Evolutionary conservation across 2,329 filamentous ascomycete genomes (phyloP), one percentile per base, ranked within the genome.

Genomic region (Colletotrichum tanaceti): DNA sequence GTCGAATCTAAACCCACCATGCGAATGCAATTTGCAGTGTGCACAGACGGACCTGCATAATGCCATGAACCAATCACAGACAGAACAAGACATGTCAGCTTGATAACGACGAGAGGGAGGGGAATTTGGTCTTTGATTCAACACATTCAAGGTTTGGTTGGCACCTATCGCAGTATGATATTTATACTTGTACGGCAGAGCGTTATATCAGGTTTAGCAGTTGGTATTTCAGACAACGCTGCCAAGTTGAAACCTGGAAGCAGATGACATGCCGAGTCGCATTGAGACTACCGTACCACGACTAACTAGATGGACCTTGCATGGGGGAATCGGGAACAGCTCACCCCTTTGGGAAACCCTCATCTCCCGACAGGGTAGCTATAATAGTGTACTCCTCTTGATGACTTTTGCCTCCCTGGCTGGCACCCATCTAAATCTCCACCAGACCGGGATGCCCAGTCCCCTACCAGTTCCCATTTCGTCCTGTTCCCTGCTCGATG

Each of bases 11-110:
- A 69, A 52, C 60, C 68, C 60, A 62, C 57, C 43, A 49, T 22
- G 47, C 58, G 41, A 64, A 60, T 68, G 59, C 57, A 62, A 28
- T 59, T 50, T 49, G 59, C 54, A 59, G 49, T 52, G 65, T 71
- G 71, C 60, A 72, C 70, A 70, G 71, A 72, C 71, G 49, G 55
- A 64, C 66, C 57, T 72, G 71, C 71, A 72, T 69, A 53, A 70
- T 44, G 59, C 62, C 55, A 72, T 60, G 65, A 63, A 67, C 66
- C 52, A 71, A 70, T 65, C 28, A 43, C 68, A 47, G 13, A 28
- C 24, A 58, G 41, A 49, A 65, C 22, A 55, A 65, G 46, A 38
- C 58, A 59, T 50, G 32, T 28, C 55, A 35, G 54, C 54, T 43
- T 65, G 65, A 65, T 60, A 68, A 60, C 62, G 39, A 65, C 35